phyloP scores from a whole-genome alignment of 2,329 filamentous ascomycete genomes.

The Aspergillus tamarii region DNA sequence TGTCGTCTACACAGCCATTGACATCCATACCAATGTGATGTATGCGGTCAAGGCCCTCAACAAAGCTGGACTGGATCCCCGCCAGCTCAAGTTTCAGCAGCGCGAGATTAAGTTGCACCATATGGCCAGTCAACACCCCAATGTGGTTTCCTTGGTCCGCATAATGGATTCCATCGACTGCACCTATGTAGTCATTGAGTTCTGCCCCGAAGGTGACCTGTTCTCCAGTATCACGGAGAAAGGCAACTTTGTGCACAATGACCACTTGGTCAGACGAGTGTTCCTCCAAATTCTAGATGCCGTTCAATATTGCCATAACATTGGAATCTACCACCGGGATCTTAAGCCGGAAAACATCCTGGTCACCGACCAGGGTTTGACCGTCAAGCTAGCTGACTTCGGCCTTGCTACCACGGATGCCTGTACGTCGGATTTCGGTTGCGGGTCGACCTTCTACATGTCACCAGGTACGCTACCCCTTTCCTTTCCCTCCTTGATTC shows the following conservation, averaged over 20 bases:
- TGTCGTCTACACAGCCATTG: slow-evolving; percentile 88
- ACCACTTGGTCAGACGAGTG: slow-evolving; percentile 79
- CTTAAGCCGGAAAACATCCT: slow-evolving; percentile 98
- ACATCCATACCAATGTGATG: slow-evolving; percentile 75
- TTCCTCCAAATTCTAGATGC: slow-evolving; percentile 97
- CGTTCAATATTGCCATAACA: slow-evolving; percentile 89
- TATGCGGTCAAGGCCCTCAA: slow-evolving; percentile 98
- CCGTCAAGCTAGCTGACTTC: slow-evolving; percentile 96
- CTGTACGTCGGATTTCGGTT: slow-evolving; percentile 91
- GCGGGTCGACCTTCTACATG: slow-evolving; percentile 99
- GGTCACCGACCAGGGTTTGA: slow-evolving; percentile 83
- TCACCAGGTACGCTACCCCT: slow-evolving; percentile 76
- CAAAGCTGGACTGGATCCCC: slow-evolving; percentile 86
- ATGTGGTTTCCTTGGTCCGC: slow-evolving; percentile 90
- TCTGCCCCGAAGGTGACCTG: slow-evolving; percentile 93
- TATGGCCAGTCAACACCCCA: slow-evolving; percentile 82
- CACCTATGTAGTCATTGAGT: slow-evolving; percentile 95
- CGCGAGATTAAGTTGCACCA: slow-evolving; percentile 92
- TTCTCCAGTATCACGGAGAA: slow-evolving; percentile 98
- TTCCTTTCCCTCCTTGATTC: slow-evolving; percentile 4
- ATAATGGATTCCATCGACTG: slow-evolving; percentile 91
- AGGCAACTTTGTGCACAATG: slow-evolving; percentile 90
- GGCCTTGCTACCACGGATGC: slow-evolving; percentile 86
- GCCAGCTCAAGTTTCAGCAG: slow-evolving; percentile 88
- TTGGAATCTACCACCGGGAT: slow-evolving; percentile 96